phyloP scores from a whole-genome alignment of 768 basidiomycete species.

The Terana coerulea region DNA sequence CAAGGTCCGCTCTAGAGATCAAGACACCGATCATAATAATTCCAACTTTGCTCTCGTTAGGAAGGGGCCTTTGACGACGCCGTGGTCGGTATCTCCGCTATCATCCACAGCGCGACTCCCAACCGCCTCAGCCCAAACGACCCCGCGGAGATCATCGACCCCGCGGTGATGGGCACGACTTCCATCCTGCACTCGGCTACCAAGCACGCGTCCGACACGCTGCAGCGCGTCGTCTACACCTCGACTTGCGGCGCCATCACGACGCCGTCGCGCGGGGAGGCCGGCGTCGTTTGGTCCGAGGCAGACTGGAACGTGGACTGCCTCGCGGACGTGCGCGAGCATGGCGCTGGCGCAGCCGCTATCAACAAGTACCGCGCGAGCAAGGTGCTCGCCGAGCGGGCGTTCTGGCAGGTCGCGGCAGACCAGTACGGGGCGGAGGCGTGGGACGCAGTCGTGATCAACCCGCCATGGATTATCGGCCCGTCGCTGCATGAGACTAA shows the following conservation, averaged over 20 bases:
- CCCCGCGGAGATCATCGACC: too few species aligned
- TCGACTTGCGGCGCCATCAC: slow-evolving; percentile 48
- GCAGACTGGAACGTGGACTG: slow-evolving; percentile 56
- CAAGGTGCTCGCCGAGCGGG: slow-evolving; percentile 60
- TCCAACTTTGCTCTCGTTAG: too few species aligned
- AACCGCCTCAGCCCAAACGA: not conserved
- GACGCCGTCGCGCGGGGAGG: slow-evolving; percentile 12
- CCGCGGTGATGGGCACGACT: slow-evolving; percentile 17
- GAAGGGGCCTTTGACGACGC: too few species aligned
- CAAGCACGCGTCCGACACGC: slow-evolving; percentile 25
- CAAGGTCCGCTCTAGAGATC: slow-evolving; percentile 63
- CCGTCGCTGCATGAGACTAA: slow-evolving; percentile 23
- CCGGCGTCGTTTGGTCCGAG: slow-evolving; percentile 28
- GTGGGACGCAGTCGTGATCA: slow-evolving; percentile 48
- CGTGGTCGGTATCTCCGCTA: slow-evolving; percentile 36
- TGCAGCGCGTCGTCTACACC: slow-evolving; percentile 61
- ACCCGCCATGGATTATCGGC: slow-evolving; percentile 42
- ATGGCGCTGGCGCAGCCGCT: not conserved
- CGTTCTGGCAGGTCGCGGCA: slow-evolving; percentile 48
- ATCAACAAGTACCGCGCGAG: slow-evolving; percentile 38
- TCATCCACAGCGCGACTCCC: not conserved
- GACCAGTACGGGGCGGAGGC: slow-evolving; percentile 32
- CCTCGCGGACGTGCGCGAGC: slow-evolving; percentile 24
- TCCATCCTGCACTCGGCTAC: not conserved
- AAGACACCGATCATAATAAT: slow-evolving; percentile 40